Evolutionary conservation across 441 rosid species (phyloP).

Genomic region (Sinapis alba): DNA sequence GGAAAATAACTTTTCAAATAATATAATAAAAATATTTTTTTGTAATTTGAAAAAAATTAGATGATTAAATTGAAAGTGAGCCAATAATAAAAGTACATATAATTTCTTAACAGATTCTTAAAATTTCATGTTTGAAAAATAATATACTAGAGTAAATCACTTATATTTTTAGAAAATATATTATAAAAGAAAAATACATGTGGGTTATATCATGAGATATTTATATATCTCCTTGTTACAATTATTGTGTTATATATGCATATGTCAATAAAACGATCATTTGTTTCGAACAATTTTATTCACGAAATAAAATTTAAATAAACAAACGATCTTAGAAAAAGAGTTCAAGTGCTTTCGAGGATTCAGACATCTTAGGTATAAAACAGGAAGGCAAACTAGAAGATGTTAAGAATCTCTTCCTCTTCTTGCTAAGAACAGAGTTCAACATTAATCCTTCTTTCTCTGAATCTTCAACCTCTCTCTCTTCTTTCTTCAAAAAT

Average conservation of each 20-base stretch:
- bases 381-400: slow-evolving; percentile 13
- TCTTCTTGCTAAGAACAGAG: background rate
- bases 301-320: background rate
- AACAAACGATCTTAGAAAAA: slow-evolving; percentile 12
- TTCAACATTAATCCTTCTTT: slow-evolving; percentile 1
- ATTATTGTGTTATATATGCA: background rate
- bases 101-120: background rate
- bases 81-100: background rate
- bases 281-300: background rate
- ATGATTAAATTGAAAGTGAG: background rate
- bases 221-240: background rate
- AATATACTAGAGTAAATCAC: background rate
- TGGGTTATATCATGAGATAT: background rate
- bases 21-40: too few species aligned
- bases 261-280: background rate
- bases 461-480: slow-evolving; percentile 23
- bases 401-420: slow-evolving; percentile 30
- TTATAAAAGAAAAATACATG: too few species aligned
- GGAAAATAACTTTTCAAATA: too few species aligned
- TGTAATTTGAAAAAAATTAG: too few species aligned
- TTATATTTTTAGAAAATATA: background rate
- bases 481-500: slow-evolving; percentile 26
- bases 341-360: slow-evolving; percentile 22
- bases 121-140: background rate
- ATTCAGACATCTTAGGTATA: slow-evolving; percentile 18